phyloP scores from a whole-genome alignment of 192 early-diverging fungal genomes.

The Dissophora globulifera region DNA sequence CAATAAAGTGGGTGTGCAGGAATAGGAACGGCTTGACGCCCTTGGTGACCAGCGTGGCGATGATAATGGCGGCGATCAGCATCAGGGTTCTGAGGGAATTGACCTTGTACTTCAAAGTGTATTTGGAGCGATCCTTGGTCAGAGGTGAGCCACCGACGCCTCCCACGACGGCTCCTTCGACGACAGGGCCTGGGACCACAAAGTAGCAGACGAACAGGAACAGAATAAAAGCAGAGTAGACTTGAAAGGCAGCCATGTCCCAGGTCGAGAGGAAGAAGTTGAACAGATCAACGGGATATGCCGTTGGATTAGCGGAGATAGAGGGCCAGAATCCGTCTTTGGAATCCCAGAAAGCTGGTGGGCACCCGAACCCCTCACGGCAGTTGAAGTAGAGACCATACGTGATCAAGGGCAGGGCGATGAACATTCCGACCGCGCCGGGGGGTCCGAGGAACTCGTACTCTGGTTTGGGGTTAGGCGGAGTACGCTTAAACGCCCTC shows the following conservation, averaged over 20 bases:
- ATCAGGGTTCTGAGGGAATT: slow-evolving; percentile 78
- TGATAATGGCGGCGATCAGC: slow-evolving; percentile 59
- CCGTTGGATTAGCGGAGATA: slow-evolving; percentile 11
- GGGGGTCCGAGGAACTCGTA: slow-evolving; percentile 86
- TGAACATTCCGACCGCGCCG: slow-evolving; percentile 68
- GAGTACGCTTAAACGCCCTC: slow-evolving; percentile 17
- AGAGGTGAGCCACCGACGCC: slow-evolving; percentile 38
- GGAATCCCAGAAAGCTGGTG: slow-evolving; percentile 45
- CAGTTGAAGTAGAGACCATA: slow-evolving; percentile 59
- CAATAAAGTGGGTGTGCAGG: slow-evolving; percentile 83
- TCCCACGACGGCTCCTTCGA: slow-evolving; percentile 65
- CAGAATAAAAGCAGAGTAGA: slow-evolving; percentile 74
- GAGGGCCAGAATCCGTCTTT: slow-evolving; percentile 67
- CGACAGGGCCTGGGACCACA: slow-evolving; percentile 72
- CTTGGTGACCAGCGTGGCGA: slow-evolving; percentile 50
- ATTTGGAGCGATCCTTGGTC: slow-evolving; percentile 75
- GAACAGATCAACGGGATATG: slow-evolving; percentile 22
- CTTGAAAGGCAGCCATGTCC: slow-evolving; percentile 61
- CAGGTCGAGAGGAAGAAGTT: slow-evolving; percentile 49
- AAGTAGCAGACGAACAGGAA: slow-evolving; percentile 75
- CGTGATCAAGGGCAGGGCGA: slow-evolving; percentile 55
- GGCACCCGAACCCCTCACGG: slow-evolving; percentile 45
- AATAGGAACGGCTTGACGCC: slow-evolving; percentile 79
- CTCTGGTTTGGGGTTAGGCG: slow-evolving; percentile 73
- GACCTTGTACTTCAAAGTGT: slow-evolving; percentile 82